Percentiles rank a stretch among this genome's conserved stretches.
Conservation (phyloP, 2,329 filamentous ascomycete species). For the Escovopsis sp. region DNA sequence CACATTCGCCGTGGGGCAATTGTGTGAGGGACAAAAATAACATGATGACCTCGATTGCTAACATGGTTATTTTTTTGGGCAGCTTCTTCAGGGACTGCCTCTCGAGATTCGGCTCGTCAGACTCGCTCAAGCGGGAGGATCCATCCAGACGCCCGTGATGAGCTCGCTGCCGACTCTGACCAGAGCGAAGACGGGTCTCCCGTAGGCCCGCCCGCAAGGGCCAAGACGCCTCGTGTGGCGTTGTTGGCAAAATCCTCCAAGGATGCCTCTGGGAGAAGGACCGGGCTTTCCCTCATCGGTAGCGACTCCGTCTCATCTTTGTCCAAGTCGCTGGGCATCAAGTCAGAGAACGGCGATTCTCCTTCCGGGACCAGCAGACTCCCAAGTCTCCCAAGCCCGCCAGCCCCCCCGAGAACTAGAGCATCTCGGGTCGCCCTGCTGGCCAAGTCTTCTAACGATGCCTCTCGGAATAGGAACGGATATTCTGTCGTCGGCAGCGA, state of each 20-base stretch:
- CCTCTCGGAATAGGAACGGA: constrained; percentile 6
- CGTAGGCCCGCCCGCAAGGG: constrained; percentile 12
- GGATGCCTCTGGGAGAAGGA: constrained; percentile 6
- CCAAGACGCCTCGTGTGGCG: constrained; percentile 10
- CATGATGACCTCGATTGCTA: neutral
- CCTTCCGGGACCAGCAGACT: constrained; percentile 23
- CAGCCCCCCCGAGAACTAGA: constrained; percentile 12
- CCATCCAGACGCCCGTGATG: neutral
- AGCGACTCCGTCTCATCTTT: constrained; percentile 19
- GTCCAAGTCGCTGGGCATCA: constrained; percentile 14
- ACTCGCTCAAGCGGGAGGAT: constrained; percentile 13
- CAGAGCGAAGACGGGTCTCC: too few species aligned
- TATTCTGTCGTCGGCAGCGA: constrained; percentile 9
- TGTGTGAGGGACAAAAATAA: too few species aligned
- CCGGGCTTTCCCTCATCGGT: constrained; percentile 1
- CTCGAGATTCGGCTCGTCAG: constrained; percentile 6
- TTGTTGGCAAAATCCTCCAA: constrained; percentile 4
- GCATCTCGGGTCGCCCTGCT: constrained; percentile 8
- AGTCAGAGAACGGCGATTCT: constrained; percentile 18
- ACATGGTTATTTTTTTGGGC: neutral
- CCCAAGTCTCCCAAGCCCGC: too few species aligned
- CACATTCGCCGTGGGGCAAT: neutral
- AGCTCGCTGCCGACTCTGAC: neutral
- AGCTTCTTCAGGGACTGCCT: neutral
- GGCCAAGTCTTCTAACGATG: constrained; percentile 3